Evolutionary conservation across 306 rosid genomes (phyloP).

Genomic region (Sophora flavescens): DNA sequence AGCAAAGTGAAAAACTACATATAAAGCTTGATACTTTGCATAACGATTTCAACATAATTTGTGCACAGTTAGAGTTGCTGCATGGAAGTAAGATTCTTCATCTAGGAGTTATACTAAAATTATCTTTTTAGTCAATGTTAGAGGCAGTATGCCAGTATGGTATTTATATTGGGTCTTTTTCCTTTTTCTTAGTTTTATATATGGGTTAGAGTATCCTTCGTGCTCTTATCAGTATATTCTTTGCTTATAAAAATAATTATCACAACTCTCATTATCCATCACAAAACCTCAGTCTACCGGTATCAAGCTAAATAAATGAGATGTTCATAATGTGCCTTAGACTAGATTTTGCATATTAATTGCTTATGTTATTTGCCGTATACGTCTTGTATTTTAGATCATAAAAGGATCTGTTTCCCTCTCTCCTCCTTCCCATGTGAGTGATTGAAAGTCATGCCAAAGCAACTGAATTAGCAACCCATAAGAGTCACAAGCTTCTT

Average conservation of each 20-base stretch:
- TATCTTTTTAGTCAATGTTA: neutral
- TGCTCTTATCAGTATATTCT: no score
- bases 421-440: constrained; percentile 32
- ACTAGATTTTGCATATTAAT: neutral
- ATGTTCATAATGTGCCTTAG: neutral
- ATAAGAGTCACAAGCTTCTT: constrained; percentile 19
- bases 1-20: no score
- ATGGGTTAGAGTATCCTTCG: no score
- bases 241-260: neutral
- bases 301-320: constrained; percentile 18
- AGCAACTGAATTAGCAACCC: constrained; percentile 6
- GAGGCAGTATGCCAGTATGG: no score
- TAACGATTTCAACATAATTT: neutral
- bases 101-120: neutral
- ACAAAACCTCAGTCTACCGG: neutral
- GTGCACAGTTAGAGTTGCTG: neutral
- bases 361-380: constrained; percentile 41
- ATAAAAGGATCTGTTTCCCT: constrained; percentile 1
- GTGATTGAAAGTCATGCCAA: constrained; percentile 32
- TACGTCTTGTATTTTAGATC: constrained; percentile 26
- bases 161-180: no score
- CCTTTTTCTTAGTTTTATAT: no score
- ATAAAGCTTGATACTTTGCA: neutral
- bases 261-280: neutral
- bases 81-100: neutral